Conservation (phyloP, 768 basidiomycete species). For the Mycena filopes region DNA sequence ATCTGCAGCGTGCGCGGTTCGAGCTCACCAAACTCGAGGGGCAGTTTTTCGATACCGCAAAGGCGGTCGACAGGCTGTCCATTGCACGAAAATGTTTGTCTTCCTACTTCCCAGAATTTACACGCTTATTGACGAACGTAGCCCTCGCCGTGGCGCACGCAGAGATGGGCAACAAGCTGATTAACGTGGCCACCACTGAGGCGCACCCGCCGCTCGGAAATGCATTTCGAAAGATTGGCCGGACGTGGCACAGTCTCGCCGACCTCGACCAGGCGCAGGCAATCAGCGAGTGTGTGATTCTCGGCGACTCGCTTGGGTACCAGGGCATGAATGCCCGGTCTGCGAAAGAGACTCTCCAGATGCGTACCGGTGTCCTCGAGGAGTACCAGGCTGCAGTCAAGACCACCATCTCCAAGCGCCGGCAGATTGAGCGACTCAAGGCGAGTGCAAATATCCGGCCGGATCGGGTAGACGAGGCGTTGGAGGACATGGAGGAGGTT, state of each 20-base stretch:
- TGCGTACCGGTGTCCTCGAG: conserved; percentile 91
- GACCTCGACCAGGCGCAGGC: conserved; percentile 93
- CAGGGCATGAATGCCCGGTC: conserved; percentile 97
- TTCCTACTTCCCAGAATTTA: conserved; percentile 6
- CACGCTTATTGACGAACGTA: conserved; percentile 43
- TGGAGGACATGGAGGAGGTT: conserved; percentile 95
- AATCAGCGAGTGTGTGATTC: conserved; percentile 92
- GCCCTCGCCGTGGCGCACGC: conserved; percentile 82
- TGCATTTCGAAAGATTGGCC: conserved; percentile 86
- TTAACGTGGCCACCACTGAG: conserved; percentile 91
- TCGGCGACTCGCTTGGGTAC: conserved; percentile 97
- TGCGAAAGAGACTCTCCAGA: conserved; percentile 92
- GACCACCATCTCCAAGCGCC: conserved; percentile 89
- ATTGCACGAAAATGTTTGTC: conserved; percentile 78
- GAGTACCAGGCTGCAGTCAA: conserved; percentile 96
- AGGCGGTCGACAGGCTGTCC: conserved; percentile 89
- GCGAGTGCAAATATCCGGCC: conserved; percentile 87
- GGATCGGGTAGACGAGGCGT: conserved; percentile 88
- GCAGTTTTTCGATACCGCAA: conserved; percentile 92
- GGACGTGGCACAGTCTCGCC: conserved; percentile 87
- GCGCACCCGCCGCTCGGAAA: conserved; percentile 85
- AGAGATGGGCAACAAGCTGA: conserved; percentile 93
- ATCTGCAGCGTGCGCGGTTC: conserved; percentile 88
- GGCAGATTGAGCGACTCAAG: conserved; percentile 90
- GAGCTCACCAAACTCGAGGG: conserved; percentile 93